These are phyloP conservation scores for Colletotrichum sidae DNA, from an alignment of 2,329 filamentous ascomycete genomes.

Conservation along the genomic window DNA sequence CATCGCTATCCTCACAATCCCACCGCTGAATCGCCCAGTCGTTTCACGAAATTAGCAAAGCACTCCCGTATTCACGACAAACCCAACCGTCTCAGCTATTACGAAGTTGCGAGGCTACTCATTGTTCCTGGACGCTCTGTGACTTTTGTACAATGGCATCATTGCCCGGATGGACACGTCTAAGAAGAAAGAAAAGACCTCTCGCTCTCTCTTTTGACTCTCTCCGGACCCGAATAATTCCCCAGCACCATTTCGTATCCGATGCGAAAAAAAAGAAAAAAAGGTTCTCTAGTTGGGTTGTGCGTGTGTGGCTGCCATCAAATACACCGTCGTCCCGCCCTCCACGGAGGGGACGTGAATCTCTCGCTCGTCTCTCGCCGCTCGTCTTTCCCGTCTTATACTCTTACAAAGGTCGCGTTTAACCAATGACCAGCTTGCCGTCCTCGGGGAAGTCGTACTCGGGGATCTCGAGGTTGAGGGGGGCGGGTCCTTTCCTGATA, in stretches of 20 bases:
- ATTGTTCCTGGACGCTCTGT: constrained; percentile 38
- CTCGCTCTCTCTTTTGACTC: constrained; percentile 21
- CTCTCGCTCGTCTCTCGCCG: constrained; percentile 7
- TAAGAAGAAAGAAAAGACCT: constrained; percentile 36
- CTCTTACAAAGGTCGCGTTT: constrained; percentile 53
- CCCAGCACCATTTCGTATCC: constrained; percentile 33
- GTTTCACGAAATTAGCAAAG: background rate
- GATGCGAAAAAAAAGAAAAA: constrained; percentile 37
- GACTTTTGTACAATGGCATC: constrained; percentile 39
- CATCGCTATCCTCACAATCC: too few species aligned
- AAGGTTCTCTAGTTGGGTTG: constrained; percentile 31
- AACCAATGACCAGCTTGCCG: constrained; percentile 91
- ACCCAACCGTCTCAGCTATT: constrained; percentile 3
- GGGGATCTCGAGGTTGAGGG: constrained; percentile 96
- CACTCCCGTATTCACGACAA: background rate
- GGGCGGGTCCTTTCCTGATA: constrained; percentile 96
- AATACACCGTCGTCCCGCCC: constrained; percentile 1
- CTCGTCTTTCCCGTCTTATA: constrained; percentile 28
- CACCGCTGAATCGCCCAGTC: too few species aligned
- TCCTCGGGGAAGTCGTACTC: constrained; percentile 94
- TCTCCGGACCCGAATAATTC: constrained; percentile 27
- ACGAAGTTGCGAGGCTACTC: constrained; percentile 37
- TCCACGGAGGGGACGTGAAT: constrained; percentile 6
- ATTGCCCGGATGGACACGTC: constrained; percentile 37
- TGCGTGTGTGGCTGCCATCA: constrained; percentile 26